Evolutionary conservation across 805 yeast species (phyloP), one percentile per base, ranked within the genome.

Genomic region (Kuraishia piskuri): DNA sequence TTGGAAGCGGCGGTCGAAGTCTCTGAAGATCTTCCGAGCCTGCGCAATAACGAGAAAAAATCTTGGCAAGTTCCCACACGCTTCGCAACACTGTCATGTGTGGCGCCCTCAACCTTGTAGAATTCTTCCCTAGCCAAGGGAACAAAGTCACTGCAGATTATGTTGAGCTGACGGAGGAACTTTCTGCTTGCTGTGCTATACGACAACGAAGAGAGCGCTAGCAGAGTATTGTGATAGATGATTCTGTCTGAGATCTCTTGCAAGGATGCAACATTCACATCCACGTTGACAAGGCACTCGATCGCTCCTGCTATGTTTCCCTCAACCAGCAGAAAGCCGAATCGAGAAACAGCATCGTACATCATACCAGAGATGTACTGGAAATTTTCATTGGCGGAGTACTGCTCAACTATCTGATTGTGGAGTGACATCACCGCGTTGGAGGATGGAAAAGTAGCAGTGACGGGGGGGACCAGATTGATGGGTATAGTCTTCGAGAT

Each of bases 11-110:
- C 17, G n/a, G 17, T 9, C 21, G 49, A 37, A 17, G 51, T 19
- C 21, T 52, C 54, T 21, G 46, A 40, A 20, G 49, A 9, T 14
- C 46, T 47, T n/a, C 49, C 44, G 1, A 52, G 22, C 21, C 49
- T 47, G 8, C 24, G 45, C 36, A 52, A 26, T n/a, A 48, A 5
- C 17, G 37, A 26, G 2, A 20, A 8, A 48, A 52, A 52, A 2
- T 5, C 7, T 3, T n/a, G 22, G 20, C 25, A 50, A 8, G 26
- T 19, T 12, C 36, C 22, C 3, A 23, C 31, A 14, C 49, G 49
- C 26, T 12, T n/a, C 14, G 9, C 17, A 31, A 31, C 14, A n/a
- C 40, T 31, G 9, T 31, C 40, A 31, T 12, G 40, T 31, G 40
- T 31, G 14, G 40, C 40, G n/a, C 40, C 40, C 14, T 6, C 8